These are phyloP conservation scores for Xylaria sp. DNA, from an alignment of 2,329 filamentous ascomycete species.

Conservation along the genomic window DNA sequence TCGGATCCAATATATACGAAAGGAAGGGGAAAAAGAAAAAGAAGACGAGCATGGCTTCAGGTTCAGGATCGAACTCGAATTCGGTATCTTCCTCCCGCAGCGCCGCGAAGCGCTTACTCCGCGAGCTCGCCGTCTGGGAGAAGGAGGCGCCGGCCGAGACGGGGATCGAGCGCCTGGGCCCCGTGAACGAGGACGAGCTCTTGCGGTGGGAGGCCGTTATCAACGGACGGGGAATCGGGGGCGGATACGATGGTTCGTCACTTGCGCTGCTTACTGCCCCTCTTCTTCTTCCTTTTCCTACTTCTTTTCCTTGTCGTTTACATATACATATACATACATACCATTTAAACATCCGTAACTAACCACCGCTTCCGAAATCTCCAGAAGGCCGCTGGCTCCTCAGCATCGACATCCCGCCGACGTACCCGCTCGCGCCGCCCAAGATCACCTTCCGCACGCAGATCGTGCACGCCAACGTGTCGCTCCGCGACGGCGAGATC, in stretches of 20 bases:
- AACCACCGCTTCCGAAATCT: neutral
- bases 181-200: conserved; percentile 64
- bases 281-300: neutral
- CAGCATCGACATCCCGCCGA: conserved; percentile 76
- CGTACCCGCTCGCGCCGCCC: conserved; percentile 84
- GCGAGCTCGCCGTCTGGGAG: conserved; percentile 66
- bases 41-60: conserved; percentile 17
- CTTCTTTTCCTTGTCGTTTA: neutral
- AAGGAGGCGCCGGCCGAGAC: conserved; percentile 60
- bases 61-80: conserved; percentile 44
- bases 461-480: conserved; percentile 85
- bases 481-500: conserved; percentile 81
- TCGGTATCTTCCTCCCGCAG: conserved; percentile 55
- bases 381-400: conserved; percentile 84
- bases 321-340: neutral
- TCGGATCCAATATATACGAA: neutral
- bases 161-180: conserved; percentile 69
- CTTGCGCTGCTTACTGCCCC: neutral
- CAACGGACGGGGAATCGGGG: conserved; percentile 66
- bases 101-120: conserved; percentile 67
- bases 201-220: conserved; percentile 70
- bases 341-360: neutral
- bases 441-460: conserved; percentile 83
- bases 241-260: conserved; percentile 65
- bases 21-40: neutral